These are phyloP conservation scores for Salmacisia buchloeana DNA, from an alignment of 1,284 basidiomycete species.

Conservation along the genomic window DNA sequence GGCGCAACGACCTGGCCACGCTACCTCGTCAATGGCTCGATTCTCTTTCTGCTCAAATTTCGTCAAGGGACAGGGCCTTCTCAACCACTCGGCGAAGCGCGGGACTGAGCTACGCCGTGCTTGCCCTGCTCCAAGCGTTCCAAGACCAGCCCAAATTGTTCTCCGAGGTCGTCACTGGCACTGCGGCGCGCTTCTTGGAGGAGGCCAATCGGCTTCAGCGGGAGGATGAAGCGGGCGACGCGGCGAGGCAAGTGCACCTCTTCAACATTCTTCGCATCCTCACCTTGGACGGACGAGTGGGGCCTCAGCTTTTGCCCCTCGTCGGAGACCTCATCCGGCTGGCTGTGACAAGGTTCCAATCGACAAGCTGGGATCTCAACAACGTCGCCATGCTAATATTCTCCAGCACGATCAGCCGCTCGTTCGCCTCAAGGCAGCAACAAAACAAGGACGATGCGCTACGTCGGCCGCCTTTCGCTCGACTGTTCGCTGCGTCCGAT, in stretches of 20 bases:
- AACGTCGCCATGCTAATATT: slow-evolving; percentile 52
- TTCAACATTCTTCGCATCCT: slow-evolving; percentile 49
- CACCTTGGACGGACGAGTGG: slow-evolving; percentile 37
- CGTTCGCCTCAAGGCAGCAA: slow-evolving; percentile 22
- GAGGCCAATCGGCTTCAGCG: background rate
- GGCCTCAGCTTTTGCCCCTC: slow-evolving; percentile 24
- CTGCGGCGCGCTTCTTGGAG: background rate
- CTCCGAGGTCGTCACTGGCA: slow-evolving; percentile 13
- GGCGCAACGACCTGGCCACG: slow-evolving; percentile 24
- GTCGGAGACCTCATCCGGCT: slow-evolving; percentile 44
- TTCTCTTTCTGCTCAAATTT: background rate
- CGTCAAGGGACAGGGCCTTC: slow-evolving; percentile 18
- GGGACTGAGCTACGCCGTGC: slow-evolving; percentile 50
- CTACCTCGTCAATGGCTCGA: slow-evolving; percentile 45
- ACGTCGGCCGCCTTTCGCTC: background rate
- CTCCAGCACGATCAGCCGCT: slow-evolving; percentile 42
- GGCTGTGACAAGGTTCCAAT: slow-evolving; percentile 47
- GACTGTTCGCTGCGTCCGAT: background rate
- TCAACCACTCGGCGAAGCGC: slow-evolving; percentile 51
- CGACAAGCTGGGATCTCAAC: slow-evolving; percentile 49
- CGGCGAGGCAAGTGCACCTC: slow-evolving; percentile 32
- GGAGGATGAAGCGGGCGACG: background rate
- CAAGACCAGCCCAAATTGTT: background rate
- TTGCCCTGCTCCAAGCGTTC: slow-evolving; percentile 43
- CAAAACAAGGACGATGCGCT: slow-evolving; percentile 1